phyloP scores from a whole-genome alignment of 2,329 filamentous ascomycete species.

The Fusarium mundagurra region DNA sequence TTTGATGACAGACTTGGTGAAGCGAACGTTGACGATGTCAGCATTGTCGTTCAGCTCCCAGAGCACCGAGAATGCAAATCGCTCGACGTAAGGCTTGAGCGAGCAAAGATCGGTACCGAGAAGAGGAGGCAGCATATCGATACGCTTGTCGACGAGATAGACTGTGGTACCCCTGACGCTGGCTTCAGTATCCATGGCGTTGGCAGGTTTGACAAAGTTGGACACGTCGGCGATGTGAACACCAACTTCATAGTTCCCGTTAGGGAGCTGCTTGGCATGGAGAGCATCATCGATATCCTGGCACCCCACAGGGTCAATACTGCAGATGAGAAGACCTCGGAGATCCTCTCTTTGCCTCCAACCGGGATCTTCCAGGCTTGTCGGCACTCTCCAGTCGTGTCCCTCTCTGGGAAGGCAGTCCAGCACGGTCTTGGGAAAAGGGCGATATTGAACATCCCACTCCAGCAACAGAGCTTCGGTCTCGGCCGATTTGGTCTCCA shows the following conservation, averaged over 20 bases:
- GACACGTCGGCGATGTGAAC: constrained; percentile 99
- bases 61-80: constrained; percentile 83
- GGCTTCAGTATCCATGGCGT: constrained; percentile 96
- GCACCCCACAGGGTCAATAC: constrained; percentile 94
- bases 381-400: constrained; percentile 91
- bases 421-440: constrained; percentile 93
- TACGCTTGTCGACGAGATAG: constrained; percentile 97
- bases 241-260: constrained; percentile 95
- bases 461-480: constrained; percentile 94
- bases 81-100: constrained; percentile 96
- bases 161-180: constrained; percentile 95
- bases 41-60: constrained; percentile 91
- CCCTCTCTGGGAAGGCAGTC: constrained; percentile 93
- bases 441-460: constrained; percentile 97
- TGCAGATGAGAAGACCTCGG: constrained; percentile 88
- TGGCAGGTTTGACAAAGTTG: constrained; percentile 96
- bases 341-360: constrained; percentile 90
- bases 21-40: constrained; percentile 84
- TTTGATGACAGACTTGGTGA: constrained; percentile 97
- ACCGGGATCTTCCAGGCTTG: constrained; percentile 80
- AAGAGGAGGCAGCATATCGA: constrained; percentile 98
- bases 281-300: constrained; percentile 98
- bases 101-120: constrained; percentile 97
- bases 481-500: constrained; percentile 97
- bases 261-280: constrained; percentile 84